Base-by-base conservation (phyloP, 106 monocot genomes). In the Apostasia ramifera region DNA sequence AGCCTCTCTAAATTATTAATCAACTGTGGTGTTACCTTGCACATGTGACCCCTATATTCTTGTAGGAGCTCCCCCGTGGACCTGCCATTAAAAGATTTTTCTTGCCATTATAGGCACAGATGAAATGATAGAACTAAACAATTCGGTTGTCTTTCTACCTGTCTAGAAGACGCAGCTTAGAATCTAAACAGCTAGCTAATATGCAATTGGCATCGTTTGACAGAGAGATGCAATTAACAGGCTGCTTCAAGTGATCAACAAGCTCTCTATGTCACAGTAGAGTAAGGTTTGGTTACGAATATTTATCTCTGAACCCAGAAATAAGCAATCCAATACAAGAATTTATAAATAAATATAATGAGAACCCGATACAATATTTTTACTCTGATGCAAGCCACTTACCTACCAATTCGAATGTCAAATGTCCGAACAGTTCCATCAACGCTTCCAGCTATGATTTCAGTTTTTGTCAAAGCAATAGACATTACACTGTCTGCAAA, bases 361-460 rank as follows among this genome's bases (percentile, higher is more conserved):
- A 47, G 12, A 55, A 57, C 10, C 12, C 40, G 15, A 69, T 41
- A 10, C 37, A 15, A 8, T 50, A 48, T 6, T 8, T 65, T 3
- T 65, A 26, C 47, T 49, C 48, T 43, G 3, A 47, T 5, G 50
- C 8, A 54, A 61, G 44, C 6, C 51, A 78, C 71, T 68, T 70
- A 98, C 98, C 93, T 98, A 45, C 98, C 98, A 3, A 88, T 85
- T 14, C 98, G 98, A 76, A 99, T 99, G 70, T 99, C 93, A 85
- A 99, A 99, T 55, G 93, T 93, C 42, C 93, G 93, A 58, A 99
- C 78, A 68, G 98, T 99, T 61, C 93, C 98, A 76, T 99, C 98
- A 67, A 99, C 98, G 75, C 93, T 93, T 8, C 87, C 98, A 64
- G 93, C 92, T 74, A 98, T 90, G 59, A 98, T 98, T 82, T 98